Evolutionary conservation across 2,329 filamentous ascomycete species (phyloP).

Genomic region (Seiridium unicorne): DNA sequence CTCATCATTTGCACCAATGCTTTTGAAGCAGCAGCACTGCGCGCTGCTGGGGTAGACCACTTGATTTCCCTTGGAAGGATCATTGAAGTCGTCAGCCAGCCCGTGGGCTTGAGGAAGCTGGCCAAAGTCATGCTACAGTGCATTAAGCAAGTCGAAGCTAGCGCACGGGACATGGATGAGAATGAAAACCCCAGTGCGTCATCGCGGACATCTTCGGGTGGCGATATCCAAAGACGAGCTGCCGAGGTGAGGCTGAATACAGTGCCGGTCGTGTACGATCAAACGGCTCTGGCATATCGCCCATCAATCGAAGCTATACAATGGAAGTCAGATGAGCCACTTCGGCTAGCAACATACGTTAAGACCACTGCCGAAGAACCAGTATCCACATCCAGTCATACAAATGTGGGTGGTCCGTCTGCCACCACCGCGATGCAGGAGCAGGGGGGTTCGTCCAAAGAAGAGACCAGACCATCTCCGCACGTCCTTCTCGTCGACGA

Average conservation of each 20-base stretch:
- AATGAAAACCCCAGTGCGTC: background rate
- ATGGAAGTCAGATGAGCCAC: constrained; percentile 16
- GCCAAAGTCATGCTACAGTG: constrained; percentile 18
- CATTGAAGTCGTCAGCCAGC: constrained; percentile 20
- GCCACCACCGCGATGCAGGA: background rate
- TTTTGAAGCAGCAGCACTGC: constrained; percentile 19
- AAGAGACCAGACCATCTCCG: no score
- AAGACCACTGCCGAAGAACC: background rate
- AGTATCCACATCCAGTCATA: background rate
- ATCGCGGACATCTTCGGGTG: background rate
- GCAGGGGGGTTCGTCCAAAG: background rate
- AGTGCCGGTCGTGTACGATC: constrained; percentile 12
- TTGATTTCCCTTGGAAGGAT: constrained; percentile 16
- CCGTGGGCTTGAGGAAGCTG: constrained; percentile 18
- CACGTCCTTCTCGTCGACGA: constrained; percentile 95
- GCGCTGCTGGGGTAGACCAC: constrained; percentile 16
- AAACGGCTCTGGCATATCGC: constrained; percentile 6
- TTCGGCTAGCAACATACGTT: background rate
- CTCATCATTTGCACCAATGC: constrained; percentile 21
- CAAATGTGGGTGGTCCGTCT: background rate
- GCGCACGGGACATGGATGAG: background rate
- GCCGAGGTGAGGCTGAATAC: constrained; percentile 10
- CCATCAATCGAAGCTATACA: constrained; percentile 15
- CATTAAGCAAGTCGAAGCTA: constrained; percentile 13
- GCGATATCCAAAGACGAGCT: background rate